A percentile compares a stretch with the other conserved stretches of the same genome.
phyloP scores from a whole-genome alignment of 1,284 basidiomycete genomes.

The Cutaneotrichosporon sp. region DNA sequence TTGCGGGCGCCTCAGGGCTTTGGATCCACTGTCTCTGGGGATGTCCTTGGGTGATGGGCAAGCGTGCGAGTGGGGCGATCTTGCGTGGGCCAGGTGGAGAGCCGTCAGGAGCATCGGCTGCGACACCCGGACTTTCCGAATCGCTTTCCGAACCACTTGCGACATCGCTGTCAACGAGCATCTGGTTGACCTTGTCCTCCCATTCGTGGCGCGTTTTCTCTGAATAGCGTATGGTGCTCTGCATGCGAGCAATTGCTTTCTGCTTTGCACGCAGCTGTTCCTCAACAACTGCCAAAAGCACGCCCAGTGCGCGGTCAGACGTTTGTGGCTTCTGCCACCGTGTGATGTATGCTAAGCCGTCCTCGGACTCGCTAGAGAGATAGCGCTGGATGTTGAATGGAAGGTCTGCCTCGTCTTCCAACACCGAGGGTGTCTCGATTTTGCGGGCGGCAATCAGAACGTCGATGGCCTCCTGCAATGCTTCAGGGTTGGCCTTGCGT shows the following conservation, averaged over 20 bases:
- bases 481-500: constrained; percentile 68
- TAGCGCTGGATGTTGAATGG: constrained; percentile 89
- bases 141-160: constrained; percentile 38
- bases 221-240: constrained; percentile 94
- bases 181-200: constrained; percentile 74
- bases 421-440: constrained; percentile 80
- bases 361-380: constrained; percentile 76
- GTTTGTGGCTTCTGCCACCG: constrained; percentile 77
- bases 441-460: constrained; percentile 73
- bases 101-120: background rate
- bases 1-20: background rate
- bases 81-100: constrained; percentile 31
- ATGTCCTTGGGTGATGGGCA: constrained; percentile 43
- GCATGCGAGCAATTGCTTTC: constrained; percentile 91
- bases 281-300: constrained; percentile 79
- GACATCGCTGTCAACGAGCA: constrained; percentile 60
- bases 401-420: constrained; percentile 81
- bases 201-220: constrained; percentile 97
- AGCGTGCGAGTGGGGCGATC: constrained; percentile 40
- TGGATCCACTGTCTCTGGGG: constrained; percentile 23
- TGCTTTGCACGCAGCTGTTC: constrained; percentile 86
- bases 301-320: constrained; percentile 76
- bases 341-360: constrained; percentile 70
- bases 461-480: constrained; percentile 79
- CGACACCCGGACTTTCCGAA: constrained; percentile 20